These are phyloP conservation scores for Myxozyma melibiosi DNA, from an alignment of 805 yeast genomes.

Conservation along the genomic window DNA sequence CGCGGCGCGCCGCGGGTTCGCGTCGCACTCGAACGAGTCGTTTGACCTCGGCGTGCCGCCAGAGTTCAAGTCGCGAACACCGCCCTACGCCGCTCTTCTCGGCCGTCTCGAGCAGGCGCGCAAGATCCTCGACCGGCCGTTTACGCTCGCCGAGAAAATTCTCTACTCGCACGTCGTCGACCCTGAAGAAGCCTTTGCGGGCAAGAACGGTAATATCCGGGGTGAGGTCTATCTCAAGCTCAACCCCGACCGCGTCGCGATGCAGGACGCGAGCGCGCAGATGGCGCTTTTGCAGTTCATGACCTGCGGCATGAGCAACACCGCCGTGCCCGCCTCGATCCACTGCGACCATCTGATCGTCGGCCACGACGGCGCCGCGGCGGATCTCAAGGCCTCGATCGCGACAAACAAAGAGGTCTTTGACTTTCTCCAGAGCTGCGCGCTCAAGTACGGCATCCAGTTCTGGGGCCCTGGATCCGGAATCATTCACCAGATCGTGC, in stretches of 20 bases:
- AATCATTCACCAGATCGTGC: constrained; percentile 93
- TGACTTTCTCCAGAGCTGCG: constrained; percentile 85
- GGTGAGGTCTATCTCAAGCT: constrained; percentile 90
- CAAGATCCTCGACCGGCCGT: constrained; percentile 68
- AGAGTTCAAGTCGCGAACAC: constrained; percentile 70
- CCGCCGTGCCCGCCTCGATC: constrained; percentile 93
- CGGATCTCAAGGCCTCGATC: constrained; percentile 83
- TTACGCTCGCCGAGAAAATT: constrained; percentile 94
- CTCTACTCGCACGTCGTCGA: constrained; percentile 92
- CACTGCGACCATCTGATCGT: constrained; percentile 98
- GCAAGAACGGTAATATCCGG: constrained; percentile 46
- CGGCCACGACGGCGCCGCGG: constrained; percentile 87
- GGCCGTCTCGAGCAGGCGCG: constrained; percentile 65
- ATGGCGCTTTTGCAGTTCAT: constrained; percentile 96
- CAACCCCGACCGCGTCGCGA: constrained; percentile 97
- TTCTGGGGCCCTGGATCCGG: constrained; percentile 99
- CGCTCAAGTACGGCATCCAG: constrained; percentile 94
- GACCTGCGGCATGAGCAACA: constrained; percentile 90
- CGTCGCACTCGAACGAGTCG: constrained; percentile 18
- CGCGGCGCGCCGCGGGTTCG: constrained; percentile 13
- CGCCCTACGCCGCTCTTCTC: constrained; percentile 56
- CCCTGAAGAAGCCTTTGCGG: constrained; percentile 63
- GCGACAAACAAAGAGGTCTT: constrained; percentile 91
- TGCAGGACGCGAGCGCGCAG: constrained; percentile 99
- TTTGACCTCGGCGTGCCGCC: constrained; percentile 50